Evolutionary conservation across 345 rosid species (phyloP).

Genomic region (Brassica rapa): DNA sequence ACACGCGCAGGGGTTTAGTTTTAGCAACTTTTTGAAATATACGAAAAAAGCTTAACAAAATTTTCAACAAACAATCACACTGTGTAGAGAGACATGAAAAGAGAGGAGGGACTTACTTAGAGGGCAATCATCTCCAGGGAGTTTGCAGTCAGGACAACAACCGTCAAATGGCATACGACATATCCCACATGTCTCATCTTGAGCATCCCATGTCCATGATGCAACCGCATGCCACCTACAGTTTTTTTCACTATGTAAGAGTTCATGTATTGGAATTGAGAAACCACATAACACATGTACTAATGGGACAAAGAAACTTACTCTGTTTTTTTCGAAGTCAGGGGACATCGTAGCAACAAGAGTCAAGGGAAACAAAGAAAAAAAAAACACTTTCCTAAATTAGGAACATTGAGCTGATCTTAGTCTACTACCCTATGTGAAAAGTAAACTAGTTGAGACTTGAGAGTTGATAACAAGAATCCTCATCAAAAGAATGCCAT

Average conservation of each 20-base stretch:
- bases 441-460: neutral
- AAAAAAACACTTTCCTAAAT: neutral
- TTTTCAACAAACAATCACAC: neutral
- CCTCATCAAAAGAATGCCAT: constrained; percentile 4
- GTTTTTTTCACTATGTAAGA: constrained; percentile 1
- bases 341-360: neutral
- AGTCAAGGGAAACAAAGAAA: neutral
- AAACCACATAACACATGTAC: neutral
- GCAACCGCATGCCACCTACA: constrained; percentile 96
- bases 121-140: constrained; percentile 98
- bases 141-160: constrained; percentile 94
- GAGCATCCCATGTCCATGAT: constrained; percentile 99
- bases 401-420: neutral
- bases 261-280: constrained; percentile 10
- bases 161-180: constrained; percentile 99
- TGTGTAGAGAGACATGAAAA: constrained; percentile 7
- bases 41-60: neutral
- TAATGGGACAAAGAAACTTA: neutral
- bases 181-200: constrained; percentile 95
- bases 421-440: neutral
- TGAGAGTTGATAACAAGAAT: neutral
- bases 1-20: neutral
- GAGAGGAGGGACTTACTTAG: constrained; percentile 52
- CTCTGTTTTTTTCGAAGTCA: constrained; percentile 10
- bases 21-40: neutral